A percentile compares a stretch with the other conserved stretches of the same genome.
Evolutionary conservation across 2,329 filamentous ascomycete genomes (phyloP).

Genomic region (Parasarocladium wereldwijsianum): DNA sequence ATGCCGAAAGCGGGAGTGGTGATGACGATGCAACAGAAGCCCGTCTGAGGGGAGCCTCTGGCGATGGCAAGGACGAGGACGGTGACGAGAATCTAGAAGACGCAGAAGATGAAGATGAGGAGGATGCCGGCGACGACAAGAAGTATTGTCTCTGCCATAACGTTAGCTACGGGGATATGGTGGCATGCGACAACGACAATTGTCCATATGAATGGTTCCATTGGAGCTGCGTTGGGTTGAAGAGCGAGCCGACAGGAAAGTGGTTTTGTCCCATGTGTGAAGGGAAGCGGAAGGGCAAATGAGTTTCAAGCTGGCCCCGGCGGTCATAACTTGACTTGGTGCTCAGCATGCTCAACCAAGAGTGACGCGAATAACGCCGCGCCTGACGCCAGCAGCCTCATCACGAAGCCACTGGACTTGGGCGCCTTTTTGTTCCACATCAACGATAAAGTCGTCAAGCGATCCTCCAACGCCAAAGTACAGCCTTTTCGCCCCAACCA

Average conservation of each 20-base stretch:
- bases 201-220: conserved; percentile 83
- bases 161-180: conserved; percentile 78
- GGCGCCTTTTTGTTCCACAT: conserved; percentile 32
- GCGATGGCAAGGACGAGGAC: conserved; percentile 23
- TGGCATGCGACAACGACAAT: conserved; percentile 71
- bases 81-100: conserved; percentile 41
- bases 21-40: conserved; percentile 28
- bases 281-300: conserved; percentile 19
- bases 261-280: conserved; percentile 54
- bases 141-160: conserved; percentile 77
- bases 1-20: conserved; percentile 41
- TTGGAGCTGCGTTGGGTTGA: conserved; percentile 58
- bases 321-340: not conserved
- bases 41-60: conserved; percentile 17
- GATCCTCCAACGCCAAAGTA: conserved; percentile 81
- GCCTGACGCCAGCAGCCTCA: conserved; percentile 44
- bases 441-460: conserved; percentile 55
- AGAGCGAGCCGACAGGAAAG: conserved; percentile 50
- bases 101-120: conserved; percentile 41
- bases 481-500: conserved; percentile 63
- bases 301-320: not conserved
- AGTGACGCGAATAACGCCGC: conserved; percentile 41
- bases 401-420: conserved; percentile 36
- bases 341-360: conserved; percentile 11
- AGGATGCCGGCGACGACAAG: conserved; percentile 62